Percentiles rank a stretch among this genome's conserved stretches.
These are phyloP conservation scores for Parathielavia appendiculata DNA, from an alignment of 495 filamentous ascomycete genomes.

Conservation along the genomic window DNA sequence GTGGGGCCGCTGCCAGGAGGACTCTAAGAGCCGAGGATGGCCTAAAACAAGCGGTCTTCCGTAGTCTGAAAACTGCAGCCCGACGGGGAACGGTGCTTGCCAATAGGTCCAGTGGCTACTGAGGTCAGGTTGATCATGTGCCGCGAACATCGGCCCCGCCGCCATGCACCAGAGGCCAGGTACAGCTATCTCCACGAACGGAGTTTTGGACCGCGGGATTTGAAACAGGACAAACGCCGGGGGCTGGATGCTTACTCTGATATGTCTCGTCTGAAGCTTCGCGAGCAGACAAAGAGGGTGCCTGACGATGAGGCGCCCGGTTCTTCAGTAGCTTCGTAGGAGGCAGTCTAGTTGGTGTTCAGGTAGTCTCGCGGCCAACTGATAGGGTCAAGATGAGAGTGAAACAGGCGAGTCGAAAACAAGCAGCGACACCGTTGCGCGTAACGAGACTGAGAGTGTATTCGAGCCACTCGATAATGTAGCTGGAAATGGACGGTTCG, in stretches of 20 bases:
- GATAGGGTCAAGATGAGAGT: not conserved
- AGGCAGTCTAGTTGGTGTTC: not conserved
- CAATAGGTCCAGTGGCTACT: not conserved
- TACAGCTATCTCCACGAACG: not conserved
- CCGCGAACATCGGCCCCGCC: not conserved
- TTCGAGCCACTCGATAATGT: too few relatives aligned
- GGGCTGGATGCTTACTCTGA: slow-evolving; percentile 5
- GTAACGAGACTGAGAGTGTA: too few relatives aligned
- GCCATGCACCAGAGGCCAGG: not conserved
- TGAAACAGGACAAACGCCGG: not conserved
- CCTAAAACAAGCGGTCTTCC: slow-evolving; percentile 16
- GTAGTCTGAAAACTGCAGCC: slow-evolving; percentile 19
- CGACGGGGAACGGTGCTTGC: slow-evolving; percentile 16
- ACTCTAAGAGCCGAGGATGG: slow-evolving; percentile 3
- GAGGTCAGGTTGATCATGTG: not conserved
- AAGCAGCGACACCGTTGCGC: too few relatives aligned
- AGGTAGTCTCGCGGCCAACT: not conserved
- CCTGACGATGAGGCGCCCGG: not conserved
- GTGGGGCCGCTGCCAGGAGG: not conserved
- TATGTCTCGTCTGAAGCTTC: not conserved
- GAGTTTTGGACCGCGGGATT: not conserved
- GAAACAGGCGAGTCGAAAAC: not conserved
- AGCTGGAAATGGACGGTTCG: not conserved
- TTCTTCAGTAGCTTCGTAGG: not conserved
- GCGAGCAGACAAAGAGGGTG: not conserved